phyloP scores from a whole-genome alignment of 768 basidiomycete species.

The Coprinopsis cinerea region DNA sequence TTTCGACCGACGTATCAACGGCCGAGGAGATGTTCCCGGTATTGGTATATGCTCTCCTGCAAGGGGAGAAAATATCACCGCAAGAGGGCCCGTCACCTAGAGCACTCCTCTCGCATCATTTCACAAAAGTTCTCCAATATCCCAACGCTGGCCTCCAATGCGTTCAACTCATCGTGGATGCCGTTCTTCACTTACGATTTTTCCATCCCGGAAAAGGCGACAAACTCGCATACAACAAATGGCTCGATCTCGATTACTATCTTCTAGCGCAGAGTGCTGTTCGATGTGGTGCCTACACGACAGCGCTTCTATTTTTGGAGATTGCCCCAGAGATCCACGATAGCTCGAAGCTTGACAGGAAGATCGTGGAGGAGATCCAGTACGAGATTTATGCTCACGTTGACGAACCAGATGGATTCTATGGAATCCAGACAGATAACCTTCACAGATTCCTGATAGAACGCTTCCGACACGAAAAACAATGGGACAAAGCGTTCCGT shows the following conservation, averaged over 20 bases:
- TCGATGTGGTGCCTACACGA: slow-evolving; percentile 78
- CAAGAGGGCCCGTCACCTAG: slow-evolving; percentile 11
- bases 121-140: slow-evolving; percentile 46
- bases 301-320: slow-evolving; percentile 86
- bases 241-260: slow-evolving; percentile 74
- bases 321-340: slow-evolving; percentile 51
- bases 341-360: slow-evolving; percentile 21
- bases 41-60: slow-evolving; percentile 66
- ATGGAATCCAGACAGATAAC: slow-evolving; percentile 80
- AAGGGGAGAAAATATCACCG: slow-evolving; percentile 19
- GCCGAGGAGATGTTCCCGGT: slow-evolving; percentile 68
- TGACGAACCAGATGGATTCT: slow-evolving; percentile 98
- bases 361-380: slow-evolving; percentile 58
- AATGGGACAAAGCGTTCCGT: slow-evolving; percentile 88
- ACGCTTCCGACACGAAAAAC: slow-evolving; percentile 86
- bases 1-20: slow-evolving; percentile 49
- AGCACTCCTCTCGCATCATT: slow-evolving; percentile 45
- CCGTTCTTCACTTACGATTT: slow-evolving; percentile 75
- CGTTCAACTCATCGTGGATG: slow-evolving; percentile 60
- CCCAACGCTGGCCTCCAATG: slow-evolving; percentile 33
- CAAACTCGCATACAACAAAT: slow-evolving; percentile 57
- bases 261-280: slow-evolving; percentile 72
- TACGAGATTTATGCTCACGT: slow-evolving; percentile 94
- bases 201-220: slow-evolving; percentile 41
- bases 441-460: slow-evolving; percentile 76